Conservation (phyloP, 2,329 filamentous ascomycete genomes). For the Tricladium varicosporioides region DNA sequence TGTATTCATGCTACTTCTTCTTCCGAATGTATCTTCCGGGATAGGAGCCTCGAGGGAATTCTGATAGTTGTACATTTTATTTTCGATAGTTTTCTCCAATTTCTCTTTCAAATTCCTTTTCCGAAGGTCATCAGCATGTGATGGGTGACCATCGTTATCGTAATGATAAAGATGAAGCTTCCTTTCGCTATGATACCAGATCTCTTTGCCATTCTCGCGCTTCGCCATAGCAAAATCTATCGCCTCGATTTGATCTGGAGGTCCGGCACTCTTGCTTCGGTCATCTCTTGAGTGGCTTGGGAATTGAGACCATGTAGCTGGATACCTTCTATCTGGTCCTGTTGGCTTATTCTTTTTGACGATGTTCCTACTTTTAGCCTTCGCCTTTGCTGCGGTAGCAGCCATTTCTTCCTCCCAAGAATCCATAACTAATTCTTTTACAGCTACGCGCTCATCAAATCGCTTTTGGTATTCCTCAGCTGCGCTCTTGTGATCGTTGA, state of each 20-base stretch:
- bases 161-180: constrained; percentile 19
- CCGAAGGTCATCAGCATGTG: constrained; percentile 13
- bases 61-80: constrained; percentile 18
- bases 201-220: constrained; percentile 15
- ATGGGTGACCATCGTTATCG: constrained; percentile 20
- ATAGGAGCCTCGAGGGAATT: constrained; percentile 12
- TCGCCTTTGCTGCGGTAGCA: constrained; percentile 21
- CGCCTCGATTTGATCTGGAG: constrained; percentile 16
- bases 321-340: constrained; percentile 24
- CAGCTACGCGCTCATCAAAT: constrained; percentile 18
- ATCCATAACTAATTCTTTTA: constrained; percentile 25
- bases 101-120: constrained; percentile 16
- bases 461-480: constrained; percentile 20
- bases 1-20: constrained; percentile 26
- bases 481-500: constrained; percentile 8
- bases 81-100: constrained; percentile 9
- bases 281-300: constrained; percentile 28
- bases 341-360: constrained; percentile 20
- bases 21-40: constrained; percentile 16
- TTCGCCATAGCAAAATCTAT: constrained; percentile 27
- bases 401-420: constrained; percentile 28
- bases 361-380: constrained; percentile 25
- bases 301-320: constrained; percentile 29
- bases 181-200: constrained; percentile 20
- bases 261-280: constrained; percentile 20